These are phyloP conservation scores for Clonostachys byssicola DNA, from an alignment of 2,329 filamentous ascomycete genomes.

Conservation along the genomic window DNA sequence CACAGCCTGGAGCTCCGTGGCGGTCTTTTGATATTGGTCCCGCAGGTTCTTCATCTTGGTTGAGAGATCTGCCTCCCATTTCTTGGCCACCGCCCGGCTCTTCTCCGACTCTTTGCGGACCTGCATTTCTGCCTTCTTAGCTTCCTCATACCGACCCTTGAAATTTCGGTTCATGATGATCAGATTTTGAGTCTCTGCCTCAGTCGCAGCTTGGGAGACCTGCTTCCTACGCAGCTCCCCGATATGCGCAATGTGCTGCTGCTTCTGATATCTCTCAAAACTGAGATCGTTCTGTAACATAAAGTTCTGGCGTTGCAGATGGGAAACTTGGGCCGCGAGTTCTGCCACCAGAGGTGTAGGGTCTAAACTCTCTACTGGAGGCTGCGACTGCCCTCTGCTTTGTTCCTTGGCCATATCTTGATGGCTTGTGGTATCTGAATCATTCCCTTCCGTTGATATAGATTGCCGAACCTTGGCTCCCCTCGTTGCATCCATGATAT, in stretches of 20 bases:
- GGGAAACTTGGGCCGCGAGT: slow-evolving; percentile 35
- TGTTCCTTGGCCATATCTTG: slow-evolving; percentile 39
- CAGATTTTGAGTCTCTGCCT: slow-evolving; percentile 78
- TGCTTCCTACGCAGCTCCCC: slow-evolving; percentile 72
- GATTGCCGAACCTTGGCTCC: no score
- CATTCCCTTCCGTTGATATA: slow-evolving; percentile 28
- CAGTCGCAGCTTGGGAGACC: slow-evolving; percentile 71
- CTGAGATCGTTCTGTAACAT: slow-evolving; percentile 75
- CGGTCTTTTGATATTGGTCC: slow-evolving; percentile 67
- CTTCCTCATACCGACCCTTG: slow-evolving; percentile 68
- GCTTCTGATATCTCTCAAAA: slow-evolving; percentile 79
- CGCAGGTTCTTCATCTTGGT: slow-evolving; percentile 61
- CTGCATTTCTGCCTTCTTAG: slow-evolving; percentile 65
- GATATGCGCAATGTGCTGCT: slow-evolving; percentile 79
- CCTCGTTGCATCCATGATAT: slow-evolving; percentile 46
- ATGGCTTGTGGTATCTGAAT: slow-evolving; percentile 49
- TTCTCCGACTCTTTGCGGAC: slow-evolving; percentile 69
- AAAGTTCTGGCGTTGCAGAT: slow-evolving; percentile 70
- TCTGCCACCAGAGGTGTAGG: slow-evolving; percentile 13
- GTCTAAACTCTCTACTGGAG: slow-evolving; percentile 1
- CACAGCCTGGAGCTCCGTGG: slow-evolving; percentile 50
- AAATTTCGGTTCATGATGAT: slow-evolving; percentile 72
- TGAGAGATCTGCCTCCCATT: slow-evolving; percentile 70
- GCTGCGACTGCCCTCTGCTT: slow-evolving; percentile 5
- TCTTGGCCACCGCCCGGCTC: slow-evolving; percentile 69